Evolutionary conservation across 208 protist genomes (phyloP), one percentile per base, ranked within the genome.

Genomic region (Crithidia sp.): DNA sequence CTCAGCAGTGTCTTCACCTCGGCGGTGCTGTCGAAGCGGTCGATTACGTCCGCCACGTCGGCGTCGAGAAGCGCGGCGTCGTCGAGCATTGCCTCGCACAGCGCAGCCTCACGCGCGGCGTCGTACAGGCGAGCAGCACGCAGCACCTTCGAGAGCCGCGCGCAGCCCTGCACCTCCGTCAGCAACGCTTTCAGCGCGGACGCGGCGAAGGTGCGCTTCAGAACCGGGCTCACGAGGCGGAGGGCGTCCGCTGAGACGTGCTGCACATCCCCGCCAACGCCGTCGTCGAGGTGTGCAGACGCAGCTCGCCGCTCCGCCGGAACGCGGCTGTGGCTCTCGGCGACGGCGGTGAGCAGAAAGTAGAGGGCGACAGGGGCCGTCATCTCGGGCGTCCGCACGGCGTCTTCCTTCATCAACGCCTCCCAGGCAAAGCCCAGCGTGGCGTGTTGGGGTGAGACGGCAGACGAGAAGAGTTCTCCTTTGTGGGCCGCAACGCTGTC

Each of bases 1-100:
- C 82, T 70, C 17, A 96, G 77, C 28, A 96, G 70, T 36, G 80
- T 87, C 73, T 89, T 94, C 49, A 94, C 91, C 67, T 94, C 91
- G 16, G 66, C 62, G 16, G 71, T 76, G 70, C 75, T 90, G 54
- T 90, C 85, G 63, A 96, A 96, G 37, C 74, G 82, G 5, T 67
- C 74, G 40, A 91, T 70, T 4, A 85, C 56, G 28, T 75, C 60
- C 5, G 53, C 68, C 40, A 83, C 80, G 47, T 94, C 91, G 8
- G 79, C 75, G 49, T 82, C 76, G 41, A 84, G 67, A 45, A 89
- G 76, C 58, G 80, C 68, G 39, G 69, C 36, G 56, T 81, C 72
- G 54, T 86, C 79, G 43, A 83, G 76, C 81, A 92, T 91, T n/a
- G 88, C 83, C 57, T 87, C 89, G 69, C 85, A 93, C 14, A 96